A percentile compares a stretch with the other conserved stretches of the same genome.
phyloP scores from a whole-genome alignment of 768 basidiomycete species.

The Trametes sanguinea region DNA sequence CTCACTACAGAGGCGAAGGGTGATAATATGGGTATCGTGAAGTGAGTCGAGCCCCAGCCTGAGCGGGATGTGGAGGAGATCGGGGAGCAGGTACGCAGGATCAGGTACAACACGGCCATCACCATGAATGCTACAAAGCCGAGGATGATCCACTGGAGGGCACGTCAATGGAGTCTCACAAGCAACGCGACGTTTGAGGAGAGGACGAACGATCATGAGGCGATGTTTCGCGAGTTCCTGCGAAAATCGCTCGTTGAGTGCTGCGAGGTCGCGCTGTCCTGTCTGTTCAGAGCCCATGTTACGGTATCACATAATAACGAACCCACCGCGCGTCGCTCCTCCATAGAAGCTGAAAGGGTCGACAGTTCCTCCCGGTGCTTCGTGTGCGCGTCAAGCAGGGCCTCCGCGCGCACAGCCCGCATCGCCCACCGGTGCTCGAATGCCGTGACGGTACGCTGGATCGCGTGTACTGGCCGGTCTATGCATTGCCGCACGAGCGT shows the following conservation, averaged over 20 bases:
- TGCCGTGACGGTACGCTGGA: conserved; percentile 7
- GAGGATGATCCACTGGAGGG: conserved; percentile 14
- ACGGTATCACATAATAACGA: background rate
- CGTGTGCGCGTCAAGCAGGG: conserved; percentile 51
- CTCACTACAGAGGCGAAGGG: conserved; percentile 78
- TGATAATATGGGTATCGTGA: conserved; percentile 77
- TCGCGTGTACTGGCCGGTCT: background rate
- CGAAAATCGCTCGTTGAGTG: conserved; percentile 44
- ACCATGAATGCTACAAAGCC: background rate
- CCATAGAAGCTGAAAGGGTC: conserved; percentile 42
- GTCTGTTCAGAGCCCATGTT: background rate
- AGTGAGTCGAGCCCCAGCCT: conserved; percentile 50
- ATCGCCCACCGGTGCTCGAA: conserved; percentile 67
- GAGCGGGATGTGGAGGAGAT: background rate
- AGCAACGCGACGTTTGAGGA: background rate
- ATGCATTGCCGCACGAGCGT: background rate
- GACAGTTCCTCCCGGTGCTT: conserved; percentile 53
- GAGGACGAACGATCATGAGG: conserved; percentile 49
- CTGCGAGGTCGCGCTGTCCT: conserved; percentile 46
- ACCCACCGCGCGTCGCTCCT: conserved; percentile 51
- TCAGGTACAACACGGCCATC: background rate
- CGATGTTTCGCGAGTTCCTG: conserved; percentile 53
- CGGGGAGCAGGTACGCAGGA: background rate
- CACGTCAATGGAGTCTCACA: too few species aligned
- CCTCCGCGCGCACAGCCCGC: conserved; percentile 66